Evolutionary conservation across 2,329 filamentous ascomycete genomes (phyloP).

Genomic region (Xylaria digitata): DNA sequence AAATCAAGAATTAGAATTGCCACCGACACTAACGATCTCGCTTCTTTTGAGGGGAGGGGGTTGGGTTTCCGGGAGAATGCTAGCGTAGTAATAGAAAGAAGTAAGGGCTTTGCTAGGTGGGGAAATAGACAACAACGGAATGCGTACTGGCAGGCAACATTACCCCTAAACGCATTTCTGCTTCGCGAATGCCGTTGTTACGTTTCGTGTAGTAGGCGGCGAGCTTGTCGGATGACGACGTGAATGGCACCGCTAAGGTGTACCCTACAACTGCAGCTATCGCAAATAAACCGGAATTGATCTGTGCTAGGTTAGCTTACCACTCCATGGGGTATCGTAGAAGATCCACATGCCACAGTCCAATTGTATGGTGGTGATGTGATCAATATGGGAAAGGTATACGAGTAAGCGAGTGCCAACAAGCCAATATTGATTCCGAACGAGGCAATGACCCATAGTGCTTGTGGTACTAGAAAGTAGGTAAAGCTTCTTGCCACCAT

Average conservation of each 20-base stretch:
- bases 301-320: conserved; percentile 37
- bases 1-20: conserved; percentile 20
- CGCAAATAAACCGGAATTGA: conserved; percentile 49
- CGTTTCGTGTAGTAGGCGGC: conserved; percentile 54
- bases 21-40: neutral
- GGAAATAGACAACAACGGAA: conserved; percentile 1
- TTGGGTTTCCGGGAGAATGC: conserved; percentile 4
- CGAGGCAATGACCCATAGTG: conserved; percentile 59
- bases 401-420: conserved; percentile 59
- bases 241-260: conserved; percentile 53
- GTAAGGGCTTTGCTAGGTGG: neutral
- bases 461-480: conserved; percentile 58
- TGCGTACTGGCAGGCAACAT: conserved; percentile 48
- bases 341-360: conserved; percentile 50
- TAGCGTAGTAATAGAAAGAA: neutral
- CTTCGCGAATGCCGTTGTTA: conserved; percentile 57
- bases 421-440: conserved; percentile 61
- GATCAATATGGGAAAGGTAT: conserved; percentile 59
- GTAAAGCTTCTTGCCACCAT: conserved; percentile 58
- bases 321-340: neutral
- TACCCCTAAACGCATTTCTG: conserved; percentile 56
- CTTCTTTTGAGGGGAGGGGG: conserved; percentile 1
- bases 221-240: conserved; percentile 53
- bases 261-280: conserved; percentile 54
- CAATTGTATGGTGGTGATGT: conserved; percentile 57